phyloP scores from a whole-genome alignment of 352 stramenopile genomes.

The Plasmopara viticola region DNA sequence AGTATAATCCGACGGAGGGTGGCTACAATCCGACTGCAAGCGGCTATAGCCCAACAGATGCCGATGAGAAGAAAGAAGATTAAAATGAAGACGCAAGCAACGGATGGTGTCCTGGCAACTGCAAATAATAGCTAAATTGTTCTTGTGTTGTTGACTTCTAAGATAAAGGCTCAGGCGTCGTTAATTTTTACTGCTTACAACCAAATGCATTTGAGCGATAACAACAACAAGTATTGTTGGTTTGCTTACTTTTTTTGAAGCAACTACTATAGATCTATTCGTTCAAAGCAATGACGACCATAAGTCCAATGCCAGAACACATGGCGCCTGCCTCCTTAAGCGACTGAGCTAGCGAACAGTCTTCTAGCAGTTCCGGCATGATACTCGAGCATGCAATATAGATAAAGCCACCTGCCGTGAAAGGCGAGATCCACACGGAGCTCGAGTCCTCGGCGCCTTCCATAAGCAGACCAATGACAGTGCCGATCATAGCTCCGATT shows the following conservation, averaged over 20 bases:
- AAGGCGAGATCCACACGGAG: slow-evolving; percentile 75
- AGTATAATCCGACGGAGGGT: slow-evolving; percentile 76
- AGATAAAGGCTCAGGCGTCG: slow-evolving; percentile 19
- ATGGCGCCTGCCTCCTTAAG: slow-evolving; percentile 64
- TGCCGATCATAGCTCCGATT: slow-evolving; percentile 87
- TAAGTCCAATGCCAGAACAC: slow-evolving; percentile 64
- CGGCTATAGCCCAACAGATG: slow-evolving; percentile 69
- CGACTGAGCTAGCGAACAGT: slow-evolving; percentile 67
- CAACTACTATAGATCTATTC: slow-evolving; percentile 28
- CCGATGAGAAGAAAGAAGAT: slow-evolving; percentile 40
- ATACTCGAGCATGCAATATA: slow-evolving; percentile 90
- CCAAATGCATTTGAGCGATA: too few relatives aligned
- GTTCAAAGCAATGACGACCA: slow-evolving; percentile 70
- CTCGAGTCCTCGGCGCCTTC: slow-evolving; percentile 60
- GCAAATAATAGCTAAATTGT: background rate
- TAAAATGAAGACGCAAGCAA: slow-evolving; percentile 3
- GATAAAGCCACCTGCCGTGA: slow-evolving; percentile 88
- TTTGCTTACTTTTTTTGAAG: background rate
- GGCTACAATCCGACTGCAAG: slow-evolving; percentile 65
- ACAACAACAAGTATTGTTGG: background rate
- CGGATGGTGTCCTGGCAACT: background rate
- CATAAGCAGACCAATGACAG: slow-evolving; percentile 75
- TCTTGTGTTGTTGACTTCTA: background rate
- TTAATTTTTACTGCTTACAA: slow-evolving; percentile 12
- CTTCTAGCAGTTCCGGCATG: slow-evolving; percentile 87